phyloP scores from a whole-genome alignment of 768 basidiomycete genomes.

The Tylopilus subfusipes region DNA sequence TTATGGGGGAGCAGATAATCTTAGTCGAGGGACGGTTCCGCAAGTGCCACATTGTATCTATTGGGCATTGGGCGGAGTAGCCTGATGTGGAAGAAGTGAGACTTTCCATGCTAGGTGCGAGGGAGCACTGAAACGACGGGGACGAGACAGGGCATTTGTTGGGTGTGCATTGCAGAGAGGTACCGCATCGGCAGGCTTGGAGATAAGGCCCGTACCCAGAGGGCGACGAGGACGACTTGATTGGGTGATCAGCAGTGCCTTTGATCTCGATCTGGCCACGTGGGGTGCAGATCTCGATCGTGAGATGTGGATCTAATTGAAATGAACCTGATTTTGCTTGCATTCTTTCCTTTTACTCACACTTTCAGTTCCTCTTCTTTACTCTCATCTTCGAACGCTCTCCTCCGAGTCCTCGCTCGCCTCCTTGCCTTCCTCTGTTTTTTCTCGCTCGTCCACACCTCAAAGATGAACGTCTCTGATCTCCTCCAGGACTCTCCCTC shows the following conservation, averaged over 20 bases:
- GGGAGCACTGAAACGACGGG: not conserved
- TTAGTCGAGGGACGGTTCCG: not conserved
- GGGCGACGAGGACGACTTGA: not conserved
- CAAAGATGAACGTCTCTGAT: conserved; percentile 62
- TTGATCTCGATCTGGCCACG: conserved; percentile 32
- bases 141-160: not conserved
- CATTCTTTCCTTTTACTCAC: conserved; percentile 29
- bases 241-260: conserved; percentile 12
- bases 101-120: not conserved
- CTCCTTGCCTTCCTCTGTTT: not conserved
- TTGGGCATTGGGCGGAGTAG: not conserved
- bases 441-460: not conserved
- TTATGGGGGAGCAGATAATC: not conserved
- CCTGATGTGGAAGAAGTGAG: too few relatives aligned
- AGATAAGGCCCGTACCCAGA: too few relatives aligned
- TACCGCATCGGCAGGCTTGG: not conserved
- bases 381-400: conserved; percentile 22
- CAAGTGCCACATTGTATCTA: not conserved
- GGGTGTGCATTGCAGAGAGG: not conserved
- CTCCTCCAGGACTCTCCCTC: conserved; percentile 70
- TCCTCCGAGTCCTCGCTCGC: conserved; percentile 6
- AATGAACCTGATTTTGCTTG: conserved; percentile 32
- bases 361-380: conserved; percentile 25
- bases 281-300: conserved; percentile 31
- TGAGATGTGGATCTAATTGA: conserved; percentile 34